Percentiles rank a stretch among this genome's conserved stretches.
phyloP scores from a whole-genome alignment of 176 grass and related monocot species.

The Coix lacrymajobi region DNA sequence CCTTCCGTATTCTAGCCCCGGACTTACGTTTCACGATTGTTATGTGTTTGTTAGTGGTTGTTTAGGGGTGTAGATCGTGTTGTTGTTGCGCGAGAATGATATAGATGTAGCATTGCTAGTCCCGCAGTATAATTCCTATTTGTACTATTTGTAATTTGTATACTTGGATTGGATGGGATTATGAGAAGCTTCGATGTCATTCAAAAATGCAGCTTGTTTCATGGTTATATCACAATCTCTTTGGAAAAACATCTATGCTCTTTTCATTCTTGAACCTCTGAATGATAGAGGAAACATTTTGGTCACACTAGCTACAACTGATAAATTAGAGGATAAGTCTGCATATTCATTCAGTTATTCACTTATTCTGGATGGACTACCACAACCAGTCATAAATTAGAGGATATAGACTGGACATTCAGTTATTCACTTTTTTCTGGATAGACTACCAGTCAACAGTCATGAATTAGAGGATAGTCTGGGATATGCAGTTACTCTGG shows the following conservation, averaged over 20 bases:
- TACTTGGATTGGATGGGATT: too few relatives aligned
- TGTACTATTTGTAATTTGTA: too few relatives aligned
- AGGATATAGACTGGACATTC: neutral
- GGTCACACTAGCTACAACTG: neutral
- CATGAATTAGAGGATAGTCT: neutral
- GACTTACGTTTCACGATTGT: neutral
- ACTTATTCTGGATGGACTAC: neutral
- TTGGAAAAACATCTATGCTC: neutral
- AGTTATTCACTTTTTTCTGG: neutral
- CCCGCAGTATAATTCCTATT: neutral
- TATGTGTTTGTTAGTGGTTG: neutral
- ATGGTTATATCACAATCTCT: neutral
- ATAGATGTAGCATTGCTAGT: neutral
- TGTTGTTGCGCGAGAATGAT: neutral
- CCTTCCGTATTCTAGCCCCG: neutral
- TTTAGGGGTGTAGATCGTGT: neutral
- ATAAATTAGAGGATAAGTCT: neutral
- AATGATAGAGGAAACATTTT: neutral
- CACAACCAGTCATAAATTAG: neutral
- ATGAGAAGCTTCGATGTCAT: neutral
- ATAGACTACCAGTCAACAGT: neutral
- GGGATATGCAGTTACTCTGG: neutral
- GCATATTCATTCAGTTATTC: neutral
- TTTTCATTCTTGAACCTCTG: neutral
- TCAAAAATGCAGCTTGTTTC: neutral